phyloP scores from a whole-genome alignment of 805 yeast genomes.

The Saturnispora kantuleensis region DNA sequence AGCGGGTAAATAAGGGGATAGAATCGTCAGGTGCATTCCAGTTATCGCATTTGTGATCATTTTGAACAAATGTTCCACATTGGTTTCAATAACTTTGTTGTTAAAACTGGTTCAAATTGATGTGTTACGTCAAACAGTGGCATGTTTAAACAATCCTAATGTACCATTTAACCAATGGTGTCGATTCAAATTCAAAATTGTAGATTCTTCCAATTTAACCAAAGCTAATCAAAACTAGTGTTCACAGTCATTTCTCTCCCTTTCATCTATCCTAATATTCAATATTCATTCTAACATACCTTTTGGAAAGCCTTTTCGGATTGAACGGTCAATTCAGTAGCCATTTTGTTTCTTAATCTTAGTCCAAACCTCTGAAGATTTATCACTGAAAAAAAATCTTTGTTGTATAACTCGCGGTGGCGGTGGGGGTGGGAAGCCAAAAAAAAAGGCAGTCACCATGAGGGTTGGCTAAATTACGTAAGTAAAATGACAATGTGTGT shows the following conservation, averaged over 20 bases:
- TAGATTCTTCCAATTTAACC: not conserved
- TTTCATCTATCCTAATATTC: not conserved
- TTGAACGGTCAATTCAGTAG: slow-evolving; percentile 99
- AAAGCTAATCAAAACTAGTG: not conserved
- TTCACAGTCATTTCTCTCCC: not conserved
- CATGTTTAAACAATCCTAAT: no score
- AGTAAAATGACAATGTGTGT: no score
- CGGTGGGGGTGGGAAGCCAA: no score
- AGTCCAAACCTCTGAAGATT: not conserved
- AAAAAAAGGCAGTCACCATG: not conserved
- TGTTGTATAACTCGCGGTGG: not conserved
- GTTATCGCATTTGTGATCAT: no score
- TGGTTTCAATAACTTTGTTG: no score
- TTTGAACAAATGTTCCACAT: no score
- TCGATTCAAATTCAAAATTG: no score
- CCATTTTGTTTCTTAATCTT: slow-evolving; percentile 42
- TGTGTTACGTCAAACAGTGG: no score
- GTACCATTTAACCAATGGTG: no score
- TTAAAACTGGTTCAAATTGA: no score
- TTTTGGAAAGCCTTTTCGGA: slow-evolving; percentile 99
- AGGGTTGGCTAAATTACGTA: not conserved
- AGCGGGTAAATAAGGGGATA: no score
- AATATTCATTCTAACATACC: slow-evolving; percentile 46
- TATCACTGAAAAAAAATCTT: slow-evolving; percentile 4
- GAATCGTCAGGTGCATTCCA: no score